Evolutionary conservation across 78 protist species (phyloP).

Genomic region (Andalucia godoyi): DNA sequence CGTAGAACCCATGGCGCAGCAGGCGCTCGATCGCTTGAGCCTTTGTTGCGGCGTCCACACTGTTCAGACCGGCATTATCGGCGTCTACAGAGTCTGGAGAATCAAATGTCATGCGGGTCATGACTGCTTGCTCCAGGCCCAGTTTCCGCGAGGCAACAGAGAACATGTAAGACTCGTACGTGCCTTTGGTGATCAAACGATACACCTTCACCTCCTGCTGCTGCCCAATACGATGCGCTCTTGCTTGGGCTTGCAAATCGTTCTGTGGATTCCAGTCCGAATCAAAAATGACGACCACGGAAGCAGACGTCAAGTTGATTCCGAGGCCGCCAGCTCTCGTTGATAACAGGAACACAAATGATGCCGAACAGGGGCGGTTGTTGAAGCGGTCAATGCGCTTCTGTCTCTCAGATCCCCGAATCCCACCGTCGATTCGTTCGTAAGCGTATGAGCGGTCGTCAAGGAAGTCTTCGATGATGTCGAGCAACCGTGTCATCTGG

Average conservation of each 20-base stretch:
- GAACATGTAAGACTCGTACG: constrained; percentile 76
- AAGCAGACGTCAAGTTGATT: constrained; percentile 88
- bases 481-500: constrained; percentile 77
- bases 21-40: too few species aligned
- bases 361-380: not conserved
- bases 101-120: too few species aligned
- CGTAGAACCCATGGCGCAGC: too few species aligned
- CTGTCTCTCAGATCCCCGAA: not conserved
- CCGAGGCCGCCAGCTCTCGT: constrained; percentile 27
- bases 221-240: constrained; percentile 87
- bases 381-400: not conserved
- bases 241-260: constrained; percentile 87
- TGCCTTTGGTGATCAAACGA: constrained; percentile 61
- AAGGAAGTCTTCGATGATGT: constrained; percentile 70
- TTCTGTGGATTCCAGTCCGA: constrained; percentile 96
- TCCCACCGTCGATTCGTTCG: constrained; percentile 16
- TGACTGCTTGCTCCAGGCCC: too few species aligned
- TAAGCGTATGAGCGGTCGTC: not conserved
- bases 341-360: constrained; percentile 30
- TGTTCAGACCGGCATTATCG: too few species aligned
- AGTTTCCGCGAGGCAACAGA: constrained; percentile 72
- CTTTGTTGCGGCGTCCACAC: too few species aligned
- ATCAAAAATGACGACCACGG: constrained; percentile 93
- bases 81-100: too few species aligned
- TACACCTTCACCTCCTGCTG: constrained; percentile 73